These are phyloP conservation scores for Pseudogymnoascus sp. DNA, from an alignment of 2,329 filamentous ascomycete species.

Conservation along the genomic window DNA sequence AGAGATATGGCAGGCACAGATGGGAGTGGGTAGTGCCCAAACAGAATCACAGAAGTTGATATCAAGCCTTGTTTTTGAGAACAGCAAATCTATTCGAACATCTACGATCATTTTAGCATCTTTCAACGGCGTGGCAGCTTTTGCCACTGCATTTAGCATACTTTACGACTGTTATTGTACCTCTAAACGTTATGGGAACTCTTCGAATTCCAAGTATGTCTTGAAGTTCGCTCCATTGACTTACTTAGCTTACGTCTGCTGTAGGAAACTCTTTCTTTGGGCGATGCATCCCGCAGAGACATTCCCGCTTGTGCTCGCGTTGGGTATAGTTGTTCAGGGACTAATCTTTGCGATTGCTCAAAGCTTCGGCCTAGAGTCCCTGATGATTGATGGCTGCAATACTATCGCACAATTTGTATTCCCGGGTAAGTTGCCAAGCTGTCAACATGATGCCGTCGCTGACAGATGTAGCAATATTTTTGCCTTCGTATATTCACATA, in stretches of 20 bases:
- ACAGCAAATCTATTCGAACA: constrained; percentile 49
- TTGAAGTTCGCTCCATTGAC: neutral
- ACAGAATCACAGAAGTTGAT: constrained; percentile 18
- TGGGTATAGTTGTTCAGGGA: constrained; percentile 52
- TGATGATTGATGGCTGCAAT: constrained; percentile 47
- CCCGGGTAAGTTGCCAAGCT: constrained; percentile 41
- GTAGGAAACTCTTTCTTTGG: constrained; percentile 28
- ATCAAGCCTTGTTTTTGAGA: constrained; percentile 26
- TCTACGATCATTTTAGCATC: constrained; percentile 54
- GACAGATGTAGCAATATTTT: constrained; percentile 52
- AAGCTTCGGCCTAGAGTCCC: constrained; percentile 44
- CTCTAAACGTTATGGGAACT: constrained; percentile 28
- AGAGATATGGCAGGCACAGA: constrained; percentile 6
- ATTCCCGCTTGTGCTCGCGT: constrained; percentile 49
- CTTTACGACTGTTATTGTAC: constrained; percentile 41
- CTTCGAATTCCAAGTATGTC: constrained; percentile 36
- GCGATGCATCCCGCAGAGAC: constrained; percentile 31
- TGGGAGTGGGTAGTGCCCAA: neutral
- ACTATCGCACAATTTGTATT: constrained; percentile 51
- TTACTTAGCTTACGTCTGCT: neutral
- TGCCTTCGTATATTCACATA: constrained; percentile 58
- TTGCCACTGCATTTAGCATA: constrained; percentile 49
- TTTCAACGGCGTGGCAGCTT: constrained; percentile 54
- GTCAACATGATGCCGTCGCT: constrained; percentile 15
- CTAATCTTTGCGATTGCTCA: constrained; percentile 51